These are phyloP conservation scores for Chloranthus sessilifolius DNA, from an alignment of 164 flowering plant species.

Conservation along the genomic window DNA sequence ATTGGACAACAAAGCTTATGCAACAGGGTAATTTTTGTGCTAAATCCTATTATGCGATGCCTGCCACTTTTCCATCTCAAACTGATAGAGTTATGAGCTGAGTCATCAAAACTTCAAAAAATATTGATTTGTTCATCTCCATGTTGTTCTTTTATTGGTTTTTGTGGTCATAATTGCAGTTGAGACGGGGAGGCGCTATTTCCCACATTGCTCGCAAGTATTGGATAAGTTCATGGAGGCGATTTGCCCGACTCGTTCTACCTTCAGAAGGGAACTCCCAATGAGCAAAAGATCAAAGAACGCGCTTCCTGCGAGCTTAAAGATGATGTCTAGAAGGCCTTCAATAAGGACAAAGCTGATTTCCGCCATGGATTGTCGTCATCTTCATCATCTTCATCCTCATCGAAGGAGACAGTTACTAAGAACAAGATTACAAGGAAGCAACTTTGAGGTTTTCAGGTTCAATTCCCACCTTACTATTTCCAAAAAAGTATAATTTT, in stretches of 20 bases:
- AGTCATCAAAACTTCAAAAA: too few relatives aligned
- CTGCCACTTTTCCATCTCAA: too few relatives aligned
- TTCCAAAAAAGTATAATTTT: too few relatives aligned
- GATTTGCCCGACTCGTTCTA: constrained; percentile 39
- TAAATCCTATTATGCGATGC: too few relatives aligned
- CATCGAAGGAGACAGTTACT: constrained; percentile 20
- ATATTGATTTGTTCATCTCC: too few relatives aligned
- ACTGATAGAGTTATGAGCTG: too few relatives aligned
- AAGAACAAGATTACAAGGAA: constrained; percentile 15
- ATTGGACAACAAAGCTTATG: too few relatives aligned
- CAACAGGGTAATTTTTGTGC: too few relatives aligned
- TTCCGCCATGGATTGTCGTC: constrained; percentile 16
- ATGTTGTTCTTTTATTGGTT: too few relatives aligned
- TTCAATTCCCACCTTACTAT: too few relatives aligned
- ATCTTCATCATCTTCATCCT: constrained; percentile 41
- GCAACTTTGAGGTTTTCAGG: too few relatives aligned
- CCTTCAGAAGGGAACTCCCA: constrained; percentile 48
- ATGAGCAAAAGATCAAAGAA: constrained; percentile 45
- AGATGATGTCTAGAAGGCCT: constrained; percentile 52
- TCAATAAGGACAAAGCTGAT: constrained; percentile 50
- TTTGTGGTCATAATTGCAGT: constrained; percentile 31
- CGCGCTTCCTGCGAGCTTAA: constrained; percentile 48
- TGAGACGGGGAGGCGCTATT: constrained; percentile 49
- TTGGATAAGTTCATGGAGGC: constrained; percentile 56
- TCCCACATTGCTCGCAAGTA: constrained; percentile 59